phyloP scores from a whole-genome alignment of 371 early-diverging fungal genomes.

The Vairimorpha necatrix region DNA sequence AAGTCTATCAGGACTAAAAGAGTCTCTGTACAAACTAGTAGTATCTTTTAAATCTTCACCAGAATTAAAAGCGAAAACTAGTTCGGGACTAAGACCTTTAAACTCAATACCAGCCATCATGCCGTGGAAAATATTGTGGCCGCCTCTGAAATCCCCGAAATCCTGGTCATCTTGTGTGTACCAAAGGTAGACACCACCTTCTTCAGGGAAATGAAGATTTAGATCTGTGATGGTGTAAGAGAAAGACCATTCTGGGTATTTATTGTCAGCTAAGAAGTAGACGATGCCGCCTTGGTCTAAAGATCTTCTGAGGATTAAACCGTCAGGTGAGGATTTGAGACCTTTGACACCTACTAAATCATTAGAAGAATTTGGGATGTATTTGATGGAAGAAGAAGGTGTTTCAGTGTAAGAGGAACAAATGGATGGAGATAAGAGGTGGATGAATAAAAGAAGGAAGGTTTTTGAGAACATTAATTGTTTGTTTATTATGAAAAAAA shows the following conservation, averaged over 20 bases:
- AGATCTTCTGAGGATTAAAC: neutral
- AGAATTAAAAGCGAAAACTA: conserved; percentile 59
- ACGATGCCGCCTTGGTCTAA: conserved; percentile 55
- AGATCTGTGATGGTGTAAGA: conserved; percentile 49
- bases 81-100: conserved; percentile 46
- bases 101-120: conserved; percentile 65
- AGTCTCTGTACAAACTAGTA: conserved; percentile 55
- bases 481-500: too few relatives aligned
- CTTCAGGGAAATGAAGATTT: conserved; percentile 48
- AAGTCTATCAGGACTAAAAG: conserved; percentile 60
- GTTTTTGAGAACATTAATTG: too few relatives aligned
- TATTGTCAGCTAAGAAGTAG: conserved; percentile 54
- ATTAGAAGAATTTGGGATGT: neutral
- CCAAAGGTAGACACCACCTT: conserved; percentile 64
- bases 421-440: too few relatives aligned
- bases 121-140: conserved; percentile 56
- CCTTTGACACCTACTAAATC: neutral
- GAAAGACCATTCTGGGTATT: conserved; percentile 63
- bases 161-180: conserved; percentile 59
- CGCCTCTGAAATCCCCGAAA: conserved; percentile 60
- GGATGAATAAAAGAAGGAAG: too few relatives aligned
- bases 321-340: neutral
- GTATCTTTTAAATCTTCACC: conserved; percentile 46
- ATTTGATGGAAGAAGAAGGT: neutral
- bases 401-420: neutral